Base-by-base conservation (phyloP, 83 land plant species). In the Diphasiastrum complanatum region DNA sequence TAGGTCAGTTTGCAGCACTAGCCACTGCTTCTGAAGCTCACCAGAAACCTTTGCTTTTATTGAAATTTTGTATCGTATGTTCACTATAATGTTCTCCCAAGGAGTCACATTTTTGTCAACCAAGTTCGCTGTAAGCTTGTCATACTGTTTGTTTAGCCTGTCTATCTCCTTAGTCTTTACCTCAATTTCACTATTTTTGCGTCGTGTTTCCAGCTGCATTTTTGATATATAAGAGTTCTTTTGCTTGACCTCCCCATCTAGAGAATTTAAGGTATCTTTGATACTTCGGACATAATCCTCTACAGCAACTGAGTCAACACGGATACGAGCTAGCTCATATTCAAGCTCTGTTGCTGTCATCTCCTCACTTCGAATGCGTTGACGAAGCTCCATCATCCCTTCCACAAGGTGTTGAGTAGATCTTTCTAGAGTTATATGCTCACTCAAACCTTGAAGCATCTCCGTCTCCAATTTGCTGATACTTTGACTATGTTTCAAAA, bases 101-200 rank as follows among this genome's bases (percentile, higher is more conserved):
- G 77, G 77, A 3, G 77, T 67, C 25, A 47, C 2, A 45, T 61
- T 57, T 25, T 56, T 62, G 32, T 51, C 68, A 14, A 10, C 33
- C 69, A 70, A 36, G 40, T 52, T 40, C 32, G 60, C 45, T 22
- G 61, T 68, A 22, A 74, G 31, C 31, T 67, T 68, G 34, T 67
- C 71, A 61, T 67, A 74, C 45, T 67, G 64, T 30, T 63, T 74
- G 45, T 67, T 74, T 1, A 74, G 65, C 28, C 52, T 40, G 35
- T 67, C 49, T 10, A 74, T 61, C 33, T 74, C 77, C 38, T 67
- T 74, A 30, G 66, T 67, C 33, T 74, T 74, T 16, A 74, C 71
- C 11, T 74, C 72, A 11, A 74, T 40, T 27, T 74, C 77, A 26
- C 29, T 34, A 41, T 43, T 49, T 60, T 55, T 28, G 40, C 41